phyloP scores from a whole-genome alignment of 179 eudicot species.

The Drosera spatulata region DNA sequence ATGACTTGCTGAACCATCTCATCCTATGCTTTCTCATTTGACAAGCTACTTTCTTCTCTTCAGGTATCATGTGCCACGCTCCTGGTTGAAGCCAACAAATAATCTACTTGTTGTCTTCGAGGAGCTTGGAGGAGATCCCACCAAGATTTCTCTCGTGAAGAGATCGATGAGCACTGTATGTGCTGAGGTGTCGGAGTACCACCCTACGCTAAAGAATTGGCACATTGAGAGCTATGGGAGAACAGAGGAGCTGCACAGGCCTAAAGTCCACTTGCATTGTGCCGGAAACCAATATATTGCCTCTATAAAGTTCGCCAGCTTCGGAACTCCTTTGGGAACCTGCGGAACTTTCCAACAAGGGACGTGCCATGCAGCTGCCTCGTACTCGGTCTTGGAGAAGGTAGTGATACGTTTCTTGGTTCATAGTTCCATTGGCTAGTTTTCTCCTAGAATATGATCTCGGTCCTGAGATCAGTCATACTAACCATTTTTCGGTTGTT shows the following conservation, averaged over 20 bases:
- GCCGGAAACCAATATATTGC: conserved; percentile 61
- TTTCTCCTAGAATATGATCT: too few relatives aligned
- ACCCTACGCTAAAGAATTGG: conserved; percentile 66
- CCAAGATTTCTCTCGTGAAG: conserved; percentile 53
- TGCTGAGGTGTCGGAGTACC: conserved; percentile 71
- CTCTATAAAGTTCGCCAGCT: conserved; percentile 81
- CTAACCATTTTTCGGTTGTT: too few relatives aligned
- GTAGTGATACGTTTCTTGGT: conserved; percentile 17
- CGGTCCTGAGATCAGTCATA: too few relatives aligned
- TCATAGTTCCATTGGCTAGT: too few relatives aligned
- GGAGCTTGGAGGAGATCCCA: conserved; percentile 94
- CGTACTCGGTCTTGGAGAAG: conserved; percentile 57
- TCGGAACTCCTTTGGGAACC: conserved; percentile 84
- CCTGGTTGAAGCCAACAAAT: conserved; percentile 79
- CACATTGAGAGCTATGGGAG: conserved; percentile 49
- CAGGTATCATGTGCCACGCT: conserved; percentile 97
- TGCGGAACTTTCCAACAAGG: conserved; percentile 79
- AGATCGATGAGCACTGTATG: conserved; percentile 67
- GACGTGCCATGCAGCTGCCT: conserved; percentile 76
- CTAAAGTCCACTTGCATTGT: conserved; percentile 73
- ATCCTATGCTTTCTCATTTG: background rate
- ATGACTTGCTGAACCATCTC: background rate
- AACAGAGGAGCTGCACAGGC: conserved; percentile 43
- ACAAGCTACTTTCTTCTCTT: conserved; percentile 3
- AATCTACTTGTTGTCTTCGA: conserved; percentile 78